Conservation (phyloP, 1,139 yeast species). For the Blastobotrys indianensis region DNA sequence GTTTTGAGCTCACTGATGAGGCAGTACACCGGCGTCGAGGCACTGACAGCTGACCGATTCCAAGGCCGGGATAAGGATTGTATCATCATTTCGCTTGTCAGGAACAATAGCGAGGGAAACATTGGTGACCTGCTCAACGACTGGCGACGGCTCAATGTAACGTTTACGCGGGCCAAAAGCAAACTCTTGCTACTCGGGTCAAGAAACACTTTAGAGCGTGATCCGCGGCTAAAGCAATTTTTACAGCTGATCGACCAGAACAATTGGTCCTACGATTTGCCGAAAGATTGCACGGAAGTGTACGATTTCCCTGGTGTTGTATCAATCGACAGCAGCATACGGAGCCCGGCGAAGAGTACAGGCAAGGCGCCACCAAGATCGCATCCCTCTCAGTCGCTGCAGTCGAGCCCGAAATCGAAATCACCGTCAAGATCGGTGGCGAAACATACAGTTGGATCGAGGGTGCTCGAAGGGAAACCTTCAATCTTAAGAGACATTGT, state of each 20-base stretch:
- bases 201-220: conserved; percentile 50
- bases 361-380: neutral
- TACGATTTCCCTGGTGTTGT: conserved; percentile 27
- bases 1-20: conserved; percentile 45
- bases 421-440: neutral
- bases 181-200: conserved; percentile 84
- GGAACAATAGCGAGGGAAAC: conserved; percentile 62
- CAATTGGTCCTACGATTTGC: conserved; percentile 61
- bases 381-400: neutral
- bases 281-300: conserved; percentile 39
- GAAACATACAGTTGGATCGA: conserved; percentile 1
- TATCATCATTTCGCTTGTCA: conserved; percentile 76
- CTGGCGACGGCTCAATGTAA: conserved; percentile 90
- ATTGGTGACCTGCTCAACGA: conserved; percentile 80
- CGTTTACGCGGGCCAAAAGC: conserved; percentile 83
- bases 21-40: conserved; percentile 49
- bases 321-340: neutral
- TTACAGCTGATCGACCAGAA: conserved; percentile 52
- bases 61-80: conserved; percentile 96
- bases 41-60: conserved; percentile 89
- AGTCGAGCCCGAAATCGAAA: neutral
- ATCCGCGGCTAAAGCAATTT: conserved; percentile 55
- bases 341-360: too few species aligned
- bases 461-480: conserved; percentile 4
- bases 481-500: conserved; percentile 5